Evolutionary conservation across 2,329 filamentous ascomycete species (phyloP).

Genomic region (Aspergillus floridensis): DNA sequence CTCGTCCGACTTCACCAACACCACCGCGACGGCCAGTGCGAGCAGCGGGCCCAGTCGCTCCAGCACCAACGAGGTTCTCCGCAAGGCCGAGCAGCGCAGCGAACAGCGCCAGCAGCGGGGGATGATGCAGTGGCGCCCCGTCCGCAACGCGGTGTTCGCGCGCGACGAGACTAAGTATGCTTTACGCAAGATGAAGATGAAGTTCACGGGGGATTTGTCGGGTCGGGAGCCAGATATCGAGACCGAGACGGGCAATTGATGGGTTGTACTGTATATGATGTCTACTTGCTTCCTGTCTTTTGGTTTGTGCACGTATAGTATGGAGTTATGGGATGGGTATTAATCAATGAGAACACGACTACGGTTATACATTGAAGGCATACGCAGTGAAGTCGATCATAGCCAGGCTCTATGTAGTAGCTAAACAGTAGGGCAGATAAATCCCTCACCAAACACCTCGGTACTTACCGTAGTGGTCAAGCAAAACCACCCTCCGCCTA

Average conservation of each 20-base stretch:
- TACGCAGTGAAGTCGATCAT: too few relatives aligned
- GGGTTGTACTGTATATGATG: background rate
- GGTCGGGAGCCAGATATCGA: conserved; percentile 86
- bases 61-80: conserved; percentile 31
- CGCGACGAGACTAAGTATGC: conserved; percentile 84
- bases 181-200: conserved; percentile 70
- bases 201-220: conserved; percentile 64
- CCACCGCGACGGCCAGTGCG: background rate
- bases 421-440: too few relatives aligned
- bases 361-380: too few relatives aligned
- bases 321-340: too few relatives aligned
- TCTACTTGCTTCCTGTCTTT: background rate
- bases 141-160: conserved; percentile 79
- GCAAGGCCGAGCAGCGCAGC: conserved; percentile 30
- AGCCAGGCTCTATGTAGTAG: too few relatives aligned
- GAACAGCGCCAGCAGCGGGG: conserved; percentile 84
- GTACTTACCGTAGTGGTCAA: too few relatives aligned
- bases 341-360: too few relatives aligned
- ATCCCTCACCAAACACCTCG: too few relatives aligned
- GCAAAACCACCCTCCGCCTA: too few relatives aligned
- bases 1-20: conserved; percentile 1
- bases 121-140: conserved; percentile 92
- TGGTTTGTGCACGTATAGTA: too few relatives aligned
- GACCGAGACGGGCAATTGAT: conserved; percentile 56
- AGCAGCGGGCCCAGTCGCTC: conserved; percentile 9